phyloP scores from a whole-genome alignment of 2,329 filamentous ascomycete species.

The Fusarium napiforme region DNA sequence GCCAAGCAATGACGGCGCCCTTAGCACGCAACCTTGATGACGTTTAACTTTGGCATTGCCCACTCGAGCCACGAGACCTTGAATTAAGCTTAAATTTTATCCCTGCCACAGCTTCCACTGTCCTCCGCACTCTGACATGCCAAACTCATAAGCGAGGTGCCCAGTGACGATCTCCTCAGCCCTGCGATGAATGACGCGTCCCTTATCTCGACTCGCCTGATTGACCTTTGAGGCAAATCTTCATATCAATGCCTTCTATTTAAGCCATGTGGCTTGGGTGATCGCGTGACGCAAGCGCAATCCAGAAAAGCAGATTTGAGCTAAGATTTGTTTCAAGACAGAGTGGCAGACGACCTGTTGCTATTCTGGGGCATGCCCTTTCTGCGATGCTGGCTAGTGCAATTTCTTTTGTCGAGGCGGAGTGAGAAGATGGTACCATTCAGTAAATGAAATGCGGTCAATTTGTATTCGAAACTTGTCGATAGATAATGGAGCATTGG shows the following conservation, averaged over 20 bases:
- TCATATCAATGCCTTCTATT: neutral
- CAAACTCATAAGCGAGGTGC: neutral
- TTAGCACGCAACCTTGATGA: neutral
- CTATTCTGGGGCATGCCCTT: slow-evolving; percentile 28
- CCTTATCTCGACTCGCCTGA: neutral
- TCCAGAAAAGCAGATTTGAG: neutral
- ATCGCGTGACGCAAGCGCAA: slow-evolving; percentile 17
- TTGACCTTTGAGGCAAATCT: no score
- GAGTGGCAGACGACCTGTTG: slow-evolving; percentile 34
- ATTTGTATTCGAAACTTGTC: neutral
- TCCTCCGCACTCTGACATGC: neutral
- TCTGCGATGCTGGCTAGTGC: neutral
- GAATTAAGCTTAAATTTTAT: slow-evolving; percentile 14
- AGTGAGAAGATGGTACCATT: neutral
- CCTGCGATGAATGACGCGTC: slow-evolving; percentile 25
- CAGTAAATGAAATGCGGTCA: neutral
- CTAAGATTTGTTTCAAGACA: neutral
- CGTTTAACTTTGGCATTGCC: neutral
- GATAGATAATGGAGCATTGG: no score
- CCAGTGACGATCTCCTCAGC: slow-evolving; percentile 3
- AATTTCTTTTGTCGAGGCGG: slow-evolving; percentile 18
- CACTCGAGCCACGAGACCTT: neutral
- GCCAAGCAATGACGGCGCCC: slow-evolving; percentile 7
- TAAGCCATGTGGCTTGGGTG: slow-evolving; percentile 12
- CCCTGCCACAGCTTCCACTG: neutral